Evolutionary conservation across 2,329 filamentous ascomycete species (phyloP).

Genomic region (Hypoxylon sp.): DNA sequence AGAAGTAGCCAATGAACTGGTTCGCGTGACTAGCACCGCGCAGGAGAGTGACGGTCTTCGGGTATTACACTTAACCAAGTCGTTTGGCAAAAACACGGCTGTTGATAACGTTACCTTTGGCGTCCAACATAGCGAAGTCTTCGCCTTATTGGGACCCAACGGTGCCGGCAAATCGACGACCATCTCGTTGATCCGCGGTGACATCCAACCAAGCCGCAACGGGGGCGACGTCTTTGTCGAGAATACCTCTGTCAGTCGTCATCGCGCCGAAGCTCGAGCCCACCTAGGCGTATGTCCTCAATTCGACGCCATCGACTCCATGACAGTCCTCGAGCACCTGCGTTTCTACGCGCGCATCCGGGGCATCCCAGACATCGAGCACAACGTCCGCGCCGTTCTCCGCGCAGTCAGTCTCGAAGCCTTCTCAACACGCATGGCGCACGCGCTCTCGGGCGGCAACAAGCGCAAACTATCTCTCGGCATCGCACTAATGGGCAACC

Average conservation of each 20-base stretch:
- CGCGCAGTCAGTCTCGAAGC: conserved; percentile 81
- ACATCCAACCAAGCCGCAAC: conserved; percentile 78
- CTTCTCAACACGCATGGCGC: conserved; percentile 81
- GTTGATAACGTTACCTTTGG: conserved; percentile 93
- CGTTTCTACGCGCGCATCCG: conserved; percentile 88
- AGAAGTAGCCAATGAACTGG: conserved; percentile 76
- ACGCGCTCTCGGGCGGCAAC: conserved; percentile 88
- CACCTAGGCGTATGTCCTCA: conserved; percentile 94
- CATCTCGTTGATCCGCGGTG: conserved; percentile 90
- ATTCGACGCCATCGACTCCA: conserved; percentile 87
- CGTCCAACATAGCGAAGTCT: conserved; percentile 84
- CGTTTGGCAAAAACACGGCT: conserved; percentile 80
- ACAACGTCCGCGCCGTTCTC: conserved; percentile 85
- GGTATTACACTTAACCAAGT: conserved; percentile 85
- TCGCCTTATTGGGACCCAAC: conserved; percentile 90
- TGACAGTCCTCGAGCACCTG: conserved; percentile 91
- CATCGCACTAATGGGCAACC: conserved; percentile 94
- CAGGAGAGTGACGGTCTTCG: conserved; percentile 74
- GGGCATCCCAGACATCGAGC: conserved; percentile 79
- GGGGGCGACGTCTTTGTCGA: conserved; percentile 88
- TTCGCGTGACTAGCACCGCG: conserved; percentile 70
- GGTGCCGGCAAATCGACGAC: conserved; percentile 93
- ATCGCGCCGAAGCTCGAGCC: conserved; percentile 78
- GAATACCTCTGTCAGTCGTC: conserved; percentile 78
- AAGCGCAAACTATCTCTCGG: conserved; percentile 92